These are phyloP conservation scores for Albatrellus ellisii DNA, from an alignment of 768 basidiomycete genomes.

Conservation along the genomic window DNA sequence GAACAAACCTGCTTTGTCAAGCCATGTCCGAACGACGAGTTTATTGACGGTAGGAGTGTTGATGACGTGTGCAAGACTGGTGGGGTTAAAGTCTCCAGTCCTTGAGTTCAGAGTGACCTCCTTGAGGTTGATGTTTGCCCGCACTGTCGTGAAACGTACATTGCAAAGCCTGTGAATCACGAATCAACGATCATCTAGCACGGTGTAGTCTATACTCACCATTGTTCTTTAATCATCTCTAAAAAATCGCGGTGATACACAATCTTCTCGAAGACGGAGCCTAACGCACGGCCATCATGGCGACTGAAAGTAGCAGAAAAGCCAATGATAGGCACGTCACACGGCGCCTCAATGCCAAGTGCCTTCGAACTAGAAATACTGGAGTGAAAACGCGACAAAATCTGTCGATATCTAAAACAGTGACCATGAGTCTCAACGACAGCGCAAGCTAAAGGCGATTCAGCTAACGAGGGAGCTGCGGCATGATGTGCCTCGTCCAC, in stretches of 20 bases:
- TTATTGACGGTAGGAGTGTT: conserved; percentile 71
- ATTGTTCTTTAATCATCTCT: conserved; percentile 88
- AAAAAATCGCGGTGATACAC: conserved; percentile 88
- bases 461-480: conserved; percentile 70
- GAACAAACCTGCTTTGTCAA: conserved; percentile 65
- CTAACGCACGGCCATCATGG: conserved; percentile 81
- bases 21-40: conserved; percentile 71
- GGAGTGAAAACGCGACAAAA: conserved; percentile 74
- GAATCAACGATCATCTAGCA: neutral
- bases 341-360: conserved; percentile 25
- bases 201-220: conserved; percentile 29
- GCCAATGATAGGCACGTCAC: conserved; percentile 68
- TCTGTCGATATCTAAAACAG: conserved; percentile 51
- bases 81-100: conserved; percentile 74
- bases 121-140: conserved; percentile 57
- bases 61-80: conserved; percentile 66
- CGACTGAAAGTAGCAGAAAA: conserved; percentile 94
- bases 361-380: conserved; percentile 44
- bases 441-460: conserved; percentile 6
- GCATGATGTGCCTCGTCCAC: conserved; percentile 96
- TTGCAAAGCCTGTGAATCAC: conserved; percentile 54
- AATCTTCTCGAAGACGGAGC: conserved; percentile 80
- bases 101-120: conserved; percentile 49
- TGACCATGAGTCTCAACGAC: conserved; percentile 6
- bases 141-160: conserved; percentile 75